Evolutionary conservation across 1,139 yeast species (phyloP), one percentile per base, ranked within the genome.

Genomic region (Entelexis sorbosivorans): DNA sequence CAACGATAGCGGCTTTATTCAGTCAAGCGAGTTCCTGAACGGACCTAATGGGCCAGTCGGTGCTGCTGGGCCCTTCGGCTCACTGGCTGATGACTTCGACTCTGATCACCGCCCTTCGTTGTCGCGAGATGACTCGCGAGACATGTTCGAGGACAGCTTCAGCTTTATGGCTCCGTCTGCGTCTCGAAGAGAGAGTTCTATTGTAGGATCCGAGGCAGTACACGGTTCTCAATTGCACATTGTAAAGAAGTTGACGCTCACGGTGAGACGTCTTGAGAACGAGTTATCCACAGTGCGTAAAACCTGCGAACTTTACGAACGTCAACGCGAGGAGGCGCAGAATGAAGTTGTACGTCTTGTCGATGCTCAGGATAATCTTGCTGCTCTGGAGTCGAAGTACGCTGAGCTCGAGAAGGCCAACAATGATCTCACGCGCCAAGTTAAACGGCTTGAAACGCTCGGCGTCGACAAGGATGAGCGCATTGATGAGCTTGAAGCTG

Each of bases 401-500:
- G 63, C 61, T 0, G 64, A 59, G 11, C 64, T 78, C 31, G 66
- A 71, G 44, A 54, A 54, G 2, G 70, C 74, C 48, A 35, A 44
- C 33, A 63, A 63, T 1, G 66, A 64, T 3, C 66, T 77, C 48
- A 64, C 70, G n/a, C 61, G 60, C 4, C 72, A 72, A 44, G 75
- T 79, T 51, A 56, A 52, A 9, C 56, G 54, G n/a, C 53, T 58
- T 36, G 29, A 49, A 10, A 28, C 17, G 3, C 3, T 2, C 7
- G 29, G 44, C 7, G 31, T 26, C 7, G 96, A 89, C 61, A 88
- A 89, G 64, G 76, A 88, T 14, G 98, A 93, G 64, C 75, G 74
- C 58, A 91, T 86, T 7, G 85, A 81, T 52, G 98, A 91, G 66
- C 72, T 93, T 49, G 74, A 74, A 58, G 95, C 95, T 5, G 99